Percentiles rank a stretch among this genome's conserved stretches.
Evolutionary conservation across 2,329 filamentous ascomycete genomes (phyloP).

Genomic region (Meredithiella fracta): DNA sequence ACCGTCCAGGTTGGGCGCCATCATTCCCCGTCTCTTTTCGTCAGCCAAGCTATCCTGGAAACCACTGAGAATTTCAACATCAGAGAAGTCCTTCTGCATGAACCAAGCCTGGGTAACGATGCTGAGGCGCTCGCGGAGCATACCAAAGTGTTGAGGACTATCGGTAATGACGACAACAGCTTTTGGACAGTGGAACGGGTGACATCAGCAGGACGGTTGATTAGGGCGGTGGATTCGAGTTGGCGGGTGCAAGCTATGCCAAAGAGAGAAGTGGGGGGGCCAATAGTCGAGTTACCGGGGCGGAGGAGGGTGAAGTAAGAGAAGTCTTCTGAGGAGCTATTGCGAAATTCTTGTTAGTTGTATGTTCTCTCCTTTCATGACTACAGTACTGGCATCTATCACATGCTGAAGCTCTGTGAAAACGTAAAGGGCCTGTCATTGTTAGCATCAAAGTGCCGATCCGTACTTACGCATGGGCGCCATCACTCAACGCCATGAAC

Average conservation of each 20-base stretch:
- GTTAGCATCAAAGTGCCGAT: neutral
- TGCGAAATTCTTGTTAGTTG: neutral
- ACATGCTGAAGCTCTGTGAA: neutral
- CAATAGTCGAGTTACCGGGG: slow-evolving; percentile 31
- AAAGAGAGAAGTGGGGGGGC: slow-evolving; percentile 67
- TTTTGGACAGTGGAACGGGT: slow-evolving; percentile 98
- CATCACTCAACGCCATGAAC: slow-evolving; percentile 93
- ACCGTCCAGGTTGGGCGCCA: slow-evolving; percentile 54
- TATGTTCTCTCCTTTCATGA: neutral
- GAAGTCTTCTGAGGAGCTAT: slow-evolving; percentile 80
- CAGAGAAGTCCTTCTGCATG: slow-evolving; percentile 79
- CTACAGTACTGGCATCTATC: neutral
- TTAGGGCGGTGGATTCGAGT: slow-evolving; percentile 61
- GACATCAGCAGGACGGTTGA: slow-evolving; percentile 69
- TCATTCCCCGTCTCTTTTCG: slow-evolving; percentile 39
- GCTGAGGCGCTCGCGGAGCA: slow-evolving; percentile 74
- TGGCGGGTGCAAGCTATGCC: slow-evolving; percentile 92
- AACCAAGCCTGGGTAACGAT: slow-evolving; percentile 95
- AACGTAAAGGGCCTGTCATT: neutral
- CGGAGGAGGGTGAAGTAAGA: slow-evolving; percentile 89
- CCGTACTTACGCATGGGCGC: slow-evolving; percentile 66
- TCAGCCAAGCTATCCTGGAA: slow-evolving; percentile 79
- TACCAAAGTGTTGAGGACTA: slow-evolving; percentile 75
- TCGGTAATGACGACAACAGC: slow-evolving; percentile 91
- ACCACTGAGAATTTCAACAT: slow-evolving; percentile 72